phyloP scores from a whole-genome alignment of 1,139 yeast genomes.

The Pichia sp. region DNA sequence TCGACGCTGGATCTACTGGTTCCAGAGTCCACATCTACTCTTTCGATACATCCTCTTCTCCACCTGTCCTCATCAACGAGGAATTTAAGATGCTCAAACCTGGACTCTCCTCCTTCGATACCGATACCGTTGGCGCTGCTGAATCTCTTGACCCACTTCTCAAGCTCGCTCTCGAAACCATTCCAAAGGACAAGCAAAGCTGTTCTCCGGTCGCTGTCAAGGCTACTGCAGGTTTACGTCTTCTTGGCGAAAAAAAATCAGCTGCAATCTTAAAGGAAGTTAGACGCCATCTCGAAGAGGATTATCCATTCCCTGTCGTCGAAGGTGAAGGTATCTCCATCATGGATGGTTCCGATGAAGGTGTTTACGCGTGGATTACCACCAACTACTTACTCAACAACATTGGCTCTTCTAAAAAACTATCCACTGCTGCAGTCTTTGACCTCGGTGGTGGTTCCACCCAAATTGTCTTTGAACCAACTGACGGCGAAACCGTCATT shows the following conservation, averaged over 20 bases:
- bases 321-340: constrained; percentile 77
- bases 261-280: constrained; percentile 68
- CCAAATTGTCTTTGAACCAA: constrained; percentile 95
- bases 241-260: constrained; percentile 72
- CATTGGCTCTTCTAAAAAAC: constrained; percentile 66
- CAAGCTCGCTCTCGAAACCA: constrained; percentile 61
- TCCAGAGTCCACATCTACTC: constrained; percentile 92
- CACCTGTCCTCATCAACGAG: constrained; percentile 75
- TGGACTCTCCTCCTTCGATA: constrained; percentile 81
- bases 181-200: constrained; percentile 63
- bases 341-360: constrained; percentile 96
- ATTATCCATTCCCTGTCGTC: constrained; percentile 89
- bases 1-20: constrained; percentile 97
- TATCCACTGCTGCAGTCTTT: constrained; percentile 90
- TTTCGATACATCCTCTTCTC: constrained; percentile 76
- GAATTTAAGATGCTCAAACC: constrained; percentile 86
- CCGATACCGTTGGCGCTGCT: constrained; percentile 82
- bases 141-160: constrained; percentile 75
- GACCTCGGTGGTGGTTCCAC: constrained; percentile 99
- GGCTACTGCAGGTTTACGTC: constrained; percentile 96
- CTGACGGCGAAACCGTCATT: constrained; percentile 50
- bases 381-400: constrained; percentile 89
- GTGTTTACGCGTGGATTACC: constrained; percentile 99
- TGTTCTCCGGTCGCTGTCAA: constrained; percentile 95
- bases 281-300: constrained; percentile 59